Evolutionary conservation across 176 grass and related monocot genomes (phyloP).

Genomic region (Lolium rigidum): DNA sequence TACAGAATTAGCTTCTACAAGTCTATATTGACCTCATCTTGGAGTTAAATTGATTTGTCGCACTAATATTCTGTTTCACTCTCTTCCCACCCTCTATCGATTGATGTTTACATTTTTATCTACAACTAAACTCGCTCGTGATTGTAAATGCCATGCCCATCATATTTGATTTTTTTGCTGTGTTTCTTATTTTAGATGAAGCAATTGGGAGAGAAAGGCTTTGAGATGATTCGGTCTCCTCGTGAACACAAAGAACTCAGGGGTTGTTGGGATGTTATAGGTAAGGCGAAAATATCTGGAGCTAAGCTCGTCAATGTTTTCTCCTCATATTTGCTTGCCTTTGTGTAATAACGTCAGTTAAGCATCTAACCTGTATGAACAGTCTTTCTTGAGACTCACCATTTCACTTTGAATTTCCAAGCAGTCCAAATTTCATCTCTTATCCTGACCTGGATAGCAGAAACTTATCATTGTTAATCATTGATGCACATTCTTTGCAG

Average conservation of each 20-base stretch:
- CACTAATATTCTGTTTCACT: not conserved
- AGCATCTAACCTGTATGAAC: constrained; percentile 20
- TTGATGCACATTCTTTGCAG: constrained; percentile 48
- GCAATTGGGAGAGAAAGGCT: constrained; percentile 74
- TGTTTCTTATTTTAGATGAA: constrained; percentile 58
- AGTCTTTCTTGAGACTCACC: not conserved
- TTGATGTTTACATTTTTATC: not conserved
- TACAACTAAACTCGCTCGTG: constrained; percentile 1
- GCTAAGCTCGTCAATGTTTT: constrained; percentile 21
- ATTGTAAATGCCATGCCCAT: not conserved
- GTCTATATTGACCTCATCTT: constrained; percentile 12
- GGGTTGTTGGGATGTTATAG: constrained; percentile 70
- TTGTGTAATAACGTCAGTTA: constrained; percentile 32
- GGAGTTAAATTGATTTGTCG: constrained; percentile 30
- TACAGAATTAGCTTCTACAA: constrained; percentile 3
- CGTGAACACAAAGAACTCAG: constrained; percentile 36
- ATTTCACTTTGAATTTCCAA: not conserved
- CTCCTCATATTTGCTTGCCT: not conserved
- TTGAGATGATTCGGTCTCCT: constrained; percentile 57
- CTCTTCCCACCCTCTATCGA: not conserved
- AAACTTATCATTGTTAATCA: constrained; percentile 12
- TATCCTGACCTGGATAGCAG: constrained; percentile 27
- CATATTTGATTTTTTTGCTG: constrained; percentile 26
- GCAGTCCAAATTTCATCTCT: not conserved
- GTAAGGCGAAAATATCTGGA: constrained; percentile 53